phyloP scores from a whole-genome alignment of 352 stramenopile species.

The Phytopythium chamaehyphon region DNA sequence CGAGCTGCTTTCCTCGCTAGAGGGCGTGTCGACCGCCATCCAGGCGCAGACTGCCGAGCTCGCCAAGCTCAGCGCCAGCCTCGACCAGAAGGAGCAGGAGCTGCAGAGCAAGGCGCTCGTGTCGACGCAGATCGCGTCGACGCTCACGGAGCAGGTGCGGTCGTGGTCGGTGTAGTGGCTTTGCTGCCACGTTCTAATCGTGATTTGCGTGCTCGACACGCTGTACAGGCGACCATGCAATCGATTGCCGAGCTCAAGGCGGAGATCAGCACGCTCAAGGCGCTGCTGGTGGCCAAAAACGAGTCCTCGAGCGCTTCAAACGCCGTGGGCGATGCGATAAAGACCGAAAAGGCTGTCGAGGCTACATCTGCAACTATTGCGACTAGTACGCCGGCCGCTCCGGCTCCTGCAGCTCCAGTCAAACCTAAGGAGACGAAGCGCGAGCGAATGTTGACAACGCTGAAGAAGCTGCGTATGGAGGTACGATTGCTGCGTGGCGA shows the following conservation, averaged over 20 bases:
- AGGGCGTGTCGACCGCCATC: constrained; percentile 52
- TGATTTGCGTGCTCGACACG: neutral
- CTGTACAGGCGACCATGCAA: constrained; percentile 31
- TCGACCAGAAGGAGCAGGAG: constrained; percentile 58
- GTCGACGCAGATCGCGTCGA: constrained; percentile 36
- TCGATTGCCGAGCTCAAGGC: constrained; percentile 67
- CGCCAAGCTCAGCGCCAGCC: constrained; percentile 39
- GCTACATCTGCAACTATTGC: neutral
- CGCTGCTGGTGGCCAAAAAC: constrained; percentile 41
- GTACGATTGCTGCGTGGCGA: constrained; percentile 14
- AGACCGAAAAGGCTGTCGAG: neutral
- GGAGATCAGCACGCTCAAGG: constrained; percentile 63
- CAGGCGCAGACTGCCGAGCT: constrained; percentile 61
- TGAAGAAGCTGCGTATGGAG: constrained; percentile 51
- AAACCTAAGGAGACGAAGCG: constrained; percentile 19
- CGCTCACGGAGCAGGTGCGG: constrained; percentile 43
- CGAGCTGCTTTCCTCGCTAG: constrained; percentile 33
- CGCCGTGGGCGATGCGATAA: constrained; percentile 2
- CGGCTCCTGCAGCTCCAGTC: constrained; percentile 8
- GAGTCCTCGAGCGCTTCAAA: neutral
- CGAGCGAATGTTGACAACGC: constrained; percentile 37
- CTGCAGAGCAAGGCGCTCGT: constrained; percentile 37
- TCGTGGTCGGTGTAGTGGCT: neutral
- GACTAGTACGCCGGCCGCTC: neutral
- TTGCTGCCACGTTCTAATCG: neutral